Conservation (phyloP, 306 rosid species). For the Pachyrhizus erosus region DNA sequence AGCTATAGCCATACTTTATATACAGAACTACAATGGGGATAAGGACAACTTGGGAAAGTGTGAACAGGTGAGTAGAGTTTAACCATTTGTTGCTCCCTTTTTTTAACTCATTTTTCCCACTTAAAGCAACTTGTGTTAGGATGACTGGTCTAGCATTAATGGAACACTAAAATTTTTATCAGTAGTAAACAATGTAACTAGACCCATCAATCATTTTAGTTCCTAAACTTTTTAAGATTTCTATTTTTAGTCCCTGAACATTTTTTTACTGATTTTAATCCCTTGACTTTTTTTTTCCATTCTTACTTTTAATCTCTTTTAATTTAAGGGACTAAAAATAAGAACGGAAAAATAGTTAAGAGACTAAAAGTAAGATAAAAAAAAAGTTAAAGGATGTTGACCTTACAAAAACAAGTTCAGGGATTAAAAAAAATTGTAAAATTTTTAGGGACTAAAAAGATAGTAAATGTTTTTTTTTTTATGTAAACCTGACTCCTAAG, state of each 20-base stretch:
- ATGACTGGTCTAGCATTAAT: conserved; percentile 26
- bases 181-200: neutral
- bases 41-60: conserved; percentile 92
- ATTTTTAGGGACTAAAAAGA: no score
- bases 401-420: no score
- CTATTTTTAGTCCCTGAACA: no score
- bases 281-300: no score
- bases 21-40: conserved; percentile 81
- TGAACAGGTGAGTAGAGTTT: conserved; percentile 67
- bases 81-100: neutral
- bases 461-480: neutral
- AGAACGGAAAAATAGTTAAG: no score
- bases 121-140: conserved; percentile 1
- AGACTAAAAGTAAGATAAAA: no score
- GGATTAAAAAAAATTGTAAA: no score
- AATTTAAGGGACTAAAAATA: no score
- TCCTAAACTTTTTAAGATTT: no score
- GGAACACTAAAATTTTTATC: conserved; percentile 4
- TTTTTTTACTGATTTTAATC: no score
- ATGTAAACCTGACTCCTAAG: neutral
- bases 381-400: no score
- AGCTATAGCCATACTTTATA: conserved; percentile 43
- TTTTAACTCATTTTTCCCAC: neutral
- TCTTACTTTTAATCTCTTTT: no score
- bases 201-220: neutral